These are phyloP conservation scores for Oidiodendron maius DNA, from an alignment of 495 filamentous ascomycete species.

Conservation along the genomic window DNA sequence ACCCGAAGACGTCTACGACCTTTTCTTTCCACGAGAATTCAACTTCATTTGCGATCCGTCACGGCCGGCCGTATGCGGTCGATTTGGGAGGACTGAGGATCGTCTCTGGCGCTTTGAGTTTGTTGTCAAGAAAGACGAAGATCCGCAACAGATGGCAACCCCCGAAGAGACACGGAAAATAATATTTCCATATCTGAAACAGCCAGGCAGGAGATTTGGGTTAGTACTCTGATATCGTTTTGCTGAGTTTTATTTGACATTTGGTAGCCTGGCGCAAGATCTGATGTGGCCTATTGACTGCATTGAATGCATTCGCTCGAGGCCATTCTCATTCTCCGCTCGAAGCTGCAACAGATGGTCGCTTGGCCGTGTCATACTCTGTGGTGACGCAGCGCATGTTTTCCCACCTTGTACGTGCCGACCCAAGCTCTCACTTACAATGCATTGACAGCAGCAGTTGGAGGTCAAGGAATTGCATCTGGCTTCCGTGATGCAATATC, in stretches of 20 bases:
- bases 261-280: background rate
- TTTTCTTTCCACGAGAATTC: slow-evolving; percentile 43
- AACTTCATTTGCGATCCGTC: slow-evolving; percentile 40
- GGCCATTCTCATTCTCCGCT: slow-evolving; percentile 41
- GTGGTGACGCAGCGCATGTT: slow-evolving; percentile 48
- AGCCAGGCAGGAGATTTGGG: background rate
- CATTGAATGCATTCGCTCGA: slow-evolving; percentile 38
- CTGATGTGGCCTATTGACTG: slow-evolving; percentile 41
- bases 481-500: slow-evolving; percentile 33
- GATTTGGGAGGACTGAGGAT: slow-evolving; percentile 37
- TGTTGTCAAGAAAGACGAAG: slow-evolving; percentile 22
- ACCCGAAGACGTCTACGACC: slow-evolving; percentile 41
- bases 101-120: slow-evolving; percentile 47
- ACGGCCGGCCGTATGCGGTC: slow-evolving; percentile 38
- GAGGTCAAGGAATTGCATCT: slow-evolving; percentile 45
- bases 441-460: slow-evolving; percentile 22
- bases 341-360: slow-evolving; percentile 47
- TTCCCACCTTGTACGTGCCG: slow-evolving; percentile 39
- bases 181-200: slow-evolving; percentile 5
- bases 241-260: background rate
- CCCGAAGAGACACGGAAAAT: slow-evolving; percentile 1
- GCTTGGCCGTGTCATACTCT: slow-evolving; percentile 37
- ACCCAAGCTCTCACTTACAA: background rate
- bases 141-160: slow-evolving; percentile 2
- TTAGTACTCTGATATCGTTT: background rate